These are phyloP conservation scores for Dictyostelium citrinum DNA, from an alignment of 78 protist species.

Conservation along the genomic window DNA sequence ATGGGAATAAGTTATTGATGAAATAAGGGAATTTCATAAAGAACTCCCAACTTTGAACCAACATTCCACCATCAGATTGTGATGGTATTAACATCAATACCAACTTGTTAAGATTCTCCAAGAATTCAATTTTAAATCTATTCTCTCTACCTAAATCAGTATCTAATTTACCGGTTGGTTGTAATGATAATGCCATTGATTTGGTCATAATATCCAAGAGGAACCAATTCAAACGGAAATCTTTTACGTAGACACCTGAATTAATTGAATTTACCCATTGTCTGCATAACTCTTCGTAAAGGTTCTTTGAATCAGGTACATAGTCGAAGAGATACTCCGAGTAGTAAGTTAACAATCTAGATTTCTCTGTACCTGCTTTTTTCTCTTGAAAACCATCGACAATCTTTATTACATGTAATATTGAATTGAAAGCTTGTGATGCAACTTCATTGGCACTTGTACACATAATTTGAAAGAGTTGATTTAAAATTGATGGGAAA, in stretches of 20 bases:
- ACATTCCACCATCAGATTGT: background rate
- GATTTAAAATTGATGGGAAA: slow-evolving; percentile 63
- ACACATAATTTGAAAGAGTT: slow-evolving; percentile 70
- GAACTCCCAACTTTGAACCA: slow-evolving; percentile 66
- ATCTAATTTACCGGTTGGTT: slow-evolving; percentile 47
- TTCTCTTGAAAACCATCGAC: slow-evolving; percentile 73
- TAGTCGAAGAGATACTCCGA: slow-evolving; percentile 71
- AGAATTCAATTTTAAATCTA: slow-evolving; percentile 58
- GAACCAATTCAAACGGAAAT: slow-evolving; percentile 80
- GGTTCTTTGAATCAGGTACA: slow-evolving; percentile 65
- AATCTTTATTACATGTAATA: slow-evolving; percentile 46
- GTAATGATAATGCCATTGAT: slow-evolving; percentile 76
- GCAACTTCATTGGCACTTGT: slow-evolving; percentile 69
- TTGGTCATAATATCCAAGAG: slow-evolving; percentile 75
- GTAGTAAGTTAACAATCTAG: slow-evolving; percentile 34
- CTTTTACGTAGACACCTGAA: slow-evolving; percentile 60
- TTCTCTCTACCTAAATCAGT: slow-evolving; percentile 59
- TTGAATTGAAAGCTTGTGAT: slow-evolving; percentile 34
- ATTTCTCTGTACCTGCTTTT: slow-evolving; percentile 57
- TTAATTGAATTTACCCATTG: slow-evolving; percentile 62
- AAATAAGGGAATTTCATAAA: slow-evolving; percentile 67
- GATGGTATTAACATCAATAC: slow-evolving; percentile 42
- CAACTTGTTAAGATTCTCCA: slow-evolving; percentile 49
- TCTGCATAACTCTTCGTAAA: slow-evolving; percentile 65
- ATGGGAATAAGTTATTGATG: slow-evolving; percentile 61